Base-by-base conservation (phyloP, 1,139 yeast species). In the Sugiyamaella castrensis region DNA sequence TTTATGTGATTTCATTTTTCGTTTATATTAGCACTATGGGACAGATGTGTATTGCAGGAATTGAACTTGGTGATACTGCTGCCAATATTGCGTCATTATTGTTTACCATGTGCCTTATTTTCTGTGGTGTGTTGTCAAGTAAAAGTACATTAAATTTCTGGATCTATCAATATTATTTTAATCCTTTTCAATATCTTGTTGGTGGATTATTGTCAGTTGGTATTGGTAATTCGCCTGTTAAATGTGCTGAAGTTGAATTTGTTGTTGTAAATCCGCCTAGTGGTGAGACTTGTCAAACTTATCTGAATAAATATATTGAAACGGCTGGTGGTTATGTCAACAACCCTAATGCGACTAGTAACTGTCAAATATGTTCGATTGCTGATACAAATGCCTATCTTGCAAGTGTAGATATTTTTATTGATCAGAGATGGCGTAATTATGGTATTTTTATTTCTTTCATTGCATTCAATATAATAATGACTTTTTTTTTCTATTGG, bases 51-150 rank as follows among this genome's bases (percentile, higher is more conserved):
- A 74, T 80, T 54, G 80, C 89, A 0, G 84, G 83, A 60, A 69
- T 75, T 48, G 84, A 83, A 49, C 64, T 80, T 45, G 82, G 81
- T n/a, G 86, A 82, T 45, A 80, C 85, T 52, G 95, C 92, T 44
- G 91, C 87, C 53, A 83, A 84, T 61, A 60, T 83, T 52, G 80
- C 83, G 2, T 73, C 79, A 30, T 65, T 85, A 66, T 62, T 83
- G 60, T 84, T 83, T 68, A 78, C 89, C 15, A 69, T 85, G 75
- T 74, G 83, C 54, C 71, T 86, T 66, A 77, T 81, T 50, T 87
- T 87, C 80, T 83, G 92, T 71, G 96, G 95, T 77, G 94, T 85
- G 39, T 70, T 87, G 67, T 85, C 80, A 11, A 75, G 82, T 32
- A 79, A 83, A 29, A 63, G 69, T n/a, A 71, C 70, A 12, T 68